A percentile compares a stretch with the other conserved stretches of the same genome.
These are phyloP conservation scores for Chaetomium fimeti DNA, from an alignment of 495 filamentous ascomycete genomes.

Conservation along the genomic window DNA sequence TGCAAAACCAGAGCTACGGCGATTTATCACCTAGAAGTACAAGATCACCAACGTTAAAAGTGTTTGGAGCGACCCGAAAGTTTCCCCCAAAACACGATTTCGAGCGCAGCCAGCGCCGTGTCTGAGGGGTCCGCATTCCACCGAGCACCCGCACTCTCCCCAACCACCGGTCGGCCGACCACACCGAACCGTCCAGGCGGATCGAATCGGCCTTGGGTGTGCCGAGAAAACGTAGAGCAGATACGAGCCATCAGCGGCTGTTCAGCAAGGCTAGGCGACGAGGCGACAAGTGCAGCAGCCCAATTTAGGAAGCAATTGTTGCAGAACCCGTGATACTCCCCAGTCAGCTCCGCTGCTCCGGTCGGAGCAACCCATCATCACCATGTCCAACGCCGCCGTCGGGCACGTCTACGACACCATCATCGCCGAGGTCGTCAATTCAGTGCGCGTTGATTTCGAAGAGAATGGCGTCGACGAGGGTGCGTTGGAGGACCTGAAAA, in stretches of 20 bases:
- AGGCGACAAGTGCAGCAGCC: conserved; percentile 1
- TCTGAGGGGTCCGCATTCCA: conserved; percentile 20
- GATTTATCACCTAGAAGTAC: conserved; percentile 31
- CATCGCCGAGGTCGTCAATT: conserved; percentile 86
- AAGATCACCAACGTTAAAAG: conserved; percentile 23
- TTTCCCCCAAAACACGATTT: conserved; percentile 12
- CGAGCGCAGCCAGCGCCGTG: conserved; percentile 15
- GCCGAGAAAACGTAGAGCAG: conserved; percentile 6
- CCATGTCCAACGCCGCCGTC: conserved; percentile 56
- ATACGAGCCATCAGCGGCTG: not conserved
- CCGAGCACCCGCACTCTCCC: conserved; percentile 6
- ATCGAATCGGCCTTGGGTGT: not conserved
- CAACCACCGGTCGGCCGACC: conserved; percentile 7
- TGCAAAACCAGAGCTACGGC: conserved; percentile 28
- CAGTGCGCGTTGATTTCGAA: conserved; percentile 91
- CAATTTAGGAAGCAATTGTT: conserved; percentile 1
- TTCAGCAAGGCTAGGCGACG: conserved; percentile 1
- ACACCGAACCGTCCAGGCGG: conserved; percentile 3
- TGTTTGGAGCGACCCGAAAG: conserved; percentile 18
- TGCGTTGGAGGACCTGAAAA: conserved; percentile 77
- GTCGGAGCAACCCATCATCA: conserved; percentile 30
- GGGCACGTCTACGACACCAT: conserved; percentile 83
- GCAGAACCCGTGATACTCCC: conserved; percentile 9
- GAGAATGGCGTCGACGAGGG: conserved; percentile 87
- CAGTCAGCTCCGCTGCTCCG: conserved; percentile 6